These are phyloP conservation scores for Oenanthe sinensis DNA, from an alignment of 129 eudicot genomes.

Conservation along the genomic window DNA sequence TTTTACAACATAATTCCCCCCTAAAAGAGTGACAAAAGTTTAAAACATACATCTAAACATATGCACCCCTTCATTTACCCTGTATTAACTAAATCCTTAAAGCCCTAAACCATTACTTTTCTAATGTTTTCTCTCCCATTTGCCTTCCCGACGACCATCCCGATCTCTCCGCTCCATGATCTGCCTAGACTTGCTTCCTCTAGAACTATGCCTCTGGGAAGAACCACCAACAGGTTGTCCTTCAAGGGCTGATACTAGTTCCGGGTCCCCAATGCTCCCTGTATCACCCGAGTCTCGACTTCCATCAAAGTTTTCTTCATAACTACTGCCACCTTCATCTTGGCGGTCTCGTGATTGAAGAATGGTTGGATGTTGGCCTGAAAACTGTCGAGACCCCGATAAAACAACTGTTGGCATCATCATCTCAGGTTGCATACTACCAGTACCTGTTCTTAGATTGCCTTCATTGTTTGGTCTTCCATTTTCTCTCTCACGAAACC, in stretches of 20 bases:
- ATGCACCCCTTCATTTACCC: neutral
- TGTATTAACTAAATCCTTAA: neutral
- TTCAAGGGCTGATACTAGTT: constrained; percentile 53
- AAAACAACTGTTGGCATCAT: constrained; percentile 45
- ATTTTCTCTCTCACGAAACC: constrained; percentile 80
- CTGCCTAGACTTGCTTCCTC: constrained; percentile 83
- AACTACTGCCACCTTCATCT: constrained; percentile 78
- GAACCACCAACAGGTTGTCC: constrained; percentile 58
- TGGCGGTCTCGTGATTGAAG: constrained; percentile 75
- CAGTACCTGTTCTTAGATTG: constrained; percentile 43
- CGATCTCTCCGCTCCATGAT: constrained; percentile 77
- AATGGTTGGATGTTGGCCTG: constrained; percentile 71
- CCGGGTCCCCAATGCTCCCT: constrained; percentile 88
- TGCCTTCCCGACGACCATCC: constrained; percentile 88
- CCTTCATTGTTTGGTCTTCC: constrained; percentile 58
- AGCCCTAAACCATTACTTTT: neutral
- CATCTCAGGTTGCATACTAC: constrained; percentile 41
- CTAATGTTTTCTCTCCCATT: constrained; percentile 96
- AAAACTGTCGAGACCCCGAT: constrained; percentile 46
- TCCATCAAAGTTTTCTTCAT: constrained; percentile 84
- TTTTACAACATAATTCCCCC: neutral
- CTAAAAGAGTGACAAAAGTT: neutral
- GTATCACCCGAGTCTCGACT: constrained; percentile 90
- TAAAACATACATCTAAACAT: neutral
- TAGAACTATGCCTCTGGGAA: constrained; percentile 55